Percentiles rank a stretch among this genome's conserved stretches.
phyloP scores from a whole-genome alignment of 139 green algal species.

The Raphidocelis subcapitata region DNA sequence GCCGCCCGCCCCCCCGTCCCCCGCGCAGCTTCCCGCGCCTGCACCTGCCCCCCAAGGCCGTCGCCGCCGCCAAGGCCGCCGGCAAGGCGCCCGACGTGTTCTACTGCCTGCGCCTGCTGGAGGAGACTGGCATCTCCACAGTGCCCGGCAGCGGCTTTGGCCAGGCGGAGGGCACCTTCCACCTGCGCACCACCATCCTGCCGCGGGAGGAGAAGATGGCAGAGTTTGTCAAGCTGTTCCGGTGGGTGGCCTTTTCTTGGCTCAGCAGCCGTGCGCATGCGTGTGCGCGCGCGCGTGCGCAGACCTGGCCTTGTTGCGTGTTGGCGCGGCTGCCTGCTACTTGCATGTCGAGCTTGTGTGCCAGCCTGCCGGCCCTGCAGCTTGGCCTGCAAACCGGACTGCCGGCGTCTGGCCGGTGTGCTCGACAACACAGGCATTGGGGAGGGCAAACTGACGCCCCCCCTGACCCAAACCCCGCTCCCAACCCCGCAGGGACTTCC shows the following conservation, averaged over 20 bases:
- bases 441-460: too few relatives aligned
- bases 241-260: slow-evolving; percentile 50
- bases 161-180: slow-evolving; percentile 79
- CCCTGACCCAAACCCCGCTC: too few relatives aligned
- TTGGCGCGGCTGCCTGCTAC: too few relatives aligned
- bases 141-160: slow-evolving; percentile 87
- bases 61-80: slow-evolving; percentile 63
- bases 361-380: too few relatives aligned
- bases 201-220: slow-evolving; percentile 84
- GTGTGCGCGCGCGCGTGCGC: too few relatives aligned
- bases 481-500: too few relatives aligned
- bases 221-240: slow-evolving; percentile 68
- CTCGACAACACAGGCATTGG: too few relatives aligned
- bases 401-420: too few relatives aligned
- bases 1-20: not conserved
- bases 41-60: slow-evolving; percentile 57
- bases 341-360: too few relatives aligned
- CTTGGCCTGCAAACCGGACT: too few relatives aligned
- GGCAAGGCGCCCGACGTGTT: slow-evolving; percentile 84
- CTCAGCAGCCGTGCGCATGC: too few relatives aligned
- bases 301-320: too few relatives aligned
- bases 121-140: slow-evolving; percentile 79
- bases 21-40: slow-evolving; percentile 21
- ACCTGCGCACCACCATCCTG: slow-evolving; percentile 96
- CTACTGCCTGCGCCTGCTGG: slow-evolving; percentile 88